phyloP scores from a whole-genome alignment of 2,329 filamentous ascomycete species.

The Fusarium xyrophilum region DNA sequence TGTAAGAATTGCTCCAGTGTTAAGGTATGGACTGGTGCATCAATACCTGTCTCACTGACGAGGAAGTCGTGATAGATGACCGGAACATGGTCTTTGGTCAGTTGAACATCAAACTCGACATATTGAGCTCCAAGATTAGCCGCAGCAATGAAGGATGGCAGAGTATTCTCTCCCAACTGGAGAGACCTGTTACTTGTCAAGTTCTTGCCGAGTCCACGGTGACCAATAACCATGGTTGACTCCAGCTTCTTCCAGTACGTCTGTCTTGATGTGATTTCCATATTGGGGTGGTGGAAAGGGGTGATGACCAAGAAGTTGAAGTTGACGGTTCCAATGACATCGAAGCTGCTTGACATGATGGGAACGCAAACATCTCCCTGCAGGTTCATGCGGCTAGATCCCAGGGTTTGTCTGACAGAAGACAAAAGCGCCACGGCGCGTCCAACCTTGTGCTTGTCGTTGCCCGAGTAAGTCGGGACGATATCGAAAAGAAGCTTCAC shows the following conservation, averaged over 20 bases:
- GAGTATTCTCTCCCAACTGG: slow-evolving; percentile 94
- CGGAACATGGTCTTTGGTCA: slow-evolving; percentile 98
- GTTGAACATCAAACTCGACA: slow-evolving; percentile 85
- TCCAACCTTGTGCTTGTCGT: slow-evolving; percentile 86
- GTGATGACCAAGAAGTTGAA: slow-evolving; percentile 98
- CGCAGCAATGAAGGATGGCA: slow-evolving; percentile 94
- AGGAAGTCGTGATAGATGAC: slow-evolving; percentile 99
- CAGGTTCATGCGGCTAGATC: slow-evolving; percentile 85
- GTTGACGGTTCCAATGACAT: slow-evolving; percentile 92
- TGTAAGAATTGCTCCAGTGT: slow-evolving; percentile 96
- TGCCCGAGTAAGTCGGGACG: slow-evolving; percentile 91
- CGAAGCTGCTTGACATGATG: slow-evolving; percentile 82
- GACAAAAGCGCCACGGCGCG: slow-evolving; percentile 88
- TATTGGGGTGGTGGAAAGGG: slow-evolving; percentile 90
- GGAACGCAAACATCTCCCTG: slow-evolving; percentile 93
- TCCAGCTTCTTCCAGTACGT: slow-evolving; percentile 96
- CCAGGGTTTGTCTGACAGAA: slow-evolving; percentile 81
- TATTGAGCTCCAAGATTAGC: slow-evolving; percentile 86
- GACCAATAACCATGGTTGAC: slow-evolving; percentile 81
- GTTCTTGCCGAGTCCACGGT: slow-evolving; percentile 88
- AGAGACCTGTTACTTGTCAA: slow-evolving; percentile 81
- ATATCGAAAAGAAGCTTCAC: slow-evolving; percentile 95
- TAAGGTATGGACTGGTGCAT: slow-evolving; percentile 93
- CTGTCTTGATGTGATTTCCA: slow-evolving; percentile 87
- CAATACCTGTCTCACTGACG: slow-evolving; percentile 96